Conservation (phyloP, 176 grass and related monocot species). For the Triticum urartu region DNA sequence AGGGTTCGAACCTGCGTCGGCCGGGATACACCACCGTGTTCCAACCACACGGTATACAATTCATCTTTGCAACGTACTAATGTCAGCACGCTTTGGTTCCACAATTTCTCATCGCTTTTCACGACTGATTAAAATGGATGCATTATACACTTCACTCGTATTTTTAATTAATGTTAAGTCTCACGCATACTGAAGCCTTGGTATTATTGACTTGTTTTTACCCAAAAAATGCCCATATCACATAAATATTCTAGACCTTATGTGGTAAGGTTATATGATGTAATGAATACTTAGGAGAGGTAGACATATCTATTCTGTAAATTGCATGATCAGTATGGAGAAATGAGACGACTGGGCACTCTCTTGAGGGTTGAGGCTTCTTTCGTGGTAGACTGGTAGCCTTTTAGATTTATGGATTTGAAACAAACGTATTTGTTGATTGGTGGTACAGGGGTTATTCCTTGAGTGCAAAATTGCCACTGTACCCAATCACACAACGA, state of each 20-base stretch:
- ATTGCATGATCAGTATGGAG: neutral
- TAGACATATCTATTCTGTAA: neutral
- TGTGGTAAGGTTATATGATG: neutral
- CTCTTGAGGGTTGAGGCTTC: neutral
- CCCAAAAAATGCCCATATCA: neutral
- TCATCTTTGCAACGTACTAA: neutral
- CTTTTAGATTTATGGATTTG: neutral
- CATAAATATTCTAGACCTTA: neutral
- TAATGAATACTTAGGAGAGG: neutral
- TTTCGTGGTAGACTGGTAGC: neutral
- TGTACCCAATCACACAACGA: neutral
- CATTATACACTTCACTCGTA: neutral
- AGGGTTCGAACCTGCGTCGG: no score
- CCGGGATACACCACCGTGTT: no score
- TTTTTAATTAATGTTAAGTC: neutral
- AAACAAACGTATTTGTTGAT: constrained; percentile 15
- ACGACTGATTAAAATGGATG: neutral
- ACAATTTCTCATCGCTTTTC: neutral
- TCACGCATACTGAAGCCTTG: neutral
- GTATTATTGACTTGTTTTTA: neutral
- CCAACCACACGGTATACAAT: neutral
- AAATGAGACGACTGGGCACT: neutral
- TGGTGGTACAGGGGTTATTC: constrained; percentile 1
- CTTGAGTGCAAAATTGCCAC: neutral
- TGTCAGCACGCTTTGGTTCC: neutral